A percentile compares a stretch with the other conserved stretches of the same genome.
These are phyloP conservation scores for Paspalum vaginatum DNA, from an alignment of 176 grass and related monocot species.

Conservation along the genomic window DNA sequence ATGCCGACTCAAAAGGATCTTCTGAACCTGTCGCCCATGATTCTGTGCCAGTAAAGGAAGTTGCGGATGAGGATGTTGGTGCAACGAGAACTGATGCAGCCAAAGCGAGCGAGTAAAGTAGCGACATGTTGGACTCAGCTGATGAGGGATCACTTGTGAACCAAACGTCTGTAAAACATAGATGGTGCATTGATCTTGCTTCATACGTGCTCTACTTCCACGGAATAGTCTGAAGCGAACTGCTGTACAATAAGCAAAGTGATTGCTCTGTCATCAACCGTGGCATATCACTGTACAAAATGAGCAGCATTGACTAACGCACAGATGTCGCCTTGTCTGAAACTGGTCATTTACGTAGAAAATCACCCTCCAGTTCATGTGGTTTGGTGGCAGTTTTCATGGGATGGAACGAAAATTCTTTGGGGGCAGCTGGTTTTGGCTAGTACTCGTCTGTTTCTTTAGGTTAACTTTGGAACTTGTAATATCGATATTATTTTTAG, in stretches of 20 bases:
- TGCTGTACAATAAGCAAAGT: conserved; percentile 61
- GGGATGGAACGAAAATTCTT: conserved; percentile 40
- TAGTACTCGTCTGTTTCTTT: conserved; percentile 40
- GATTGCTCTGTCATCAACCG: conserved; percentile 48
- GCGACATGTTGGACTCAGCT: conserved; percentile 35
- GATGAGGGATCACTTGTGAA: conserved; percentile 42
- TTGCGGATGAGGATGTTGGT: not conserved
- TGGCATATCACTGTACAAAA: conserved; percentile 60
- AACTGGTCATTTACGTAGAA: conserved; percentile 38
- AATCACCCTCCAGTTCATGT: conserved; percentile 47
- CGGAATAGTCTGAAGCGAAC: conserved; percentile 31
- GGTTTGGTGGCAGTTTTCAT: conserved; percentile 34
- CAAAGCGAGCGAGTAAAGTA: conserved; percentile 43
- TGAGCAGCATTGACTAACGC: conserved; percentile 39
- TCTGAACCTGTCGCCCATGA: conserved; percentile 25
- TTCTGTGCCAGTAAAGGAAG: conserved; percentile 39
- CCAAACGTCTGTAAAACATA: conserved; percentile 13
- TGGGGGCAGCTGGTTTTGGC: conserved; percentile 51
- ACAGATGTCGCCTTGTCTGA: conserved; percentile 27
- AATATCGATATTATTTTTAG: conserved; percentile 55
- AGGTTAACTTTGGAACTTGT: conserved; percentile 54
- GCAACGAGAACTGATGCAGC: conserved; percentile 31
- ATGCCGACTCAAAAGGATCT: not conserved
- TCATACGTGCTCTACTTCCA: conserved; percentile 33
- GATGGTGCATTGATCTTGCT: conserved; percentile 39